A percentile compares a stretch with the other conserved stretches of the same genome.
phyloP scores from a whole-genome alignment of 202 grass and related monocot genomes.

The Setaria viridis region DNA sequence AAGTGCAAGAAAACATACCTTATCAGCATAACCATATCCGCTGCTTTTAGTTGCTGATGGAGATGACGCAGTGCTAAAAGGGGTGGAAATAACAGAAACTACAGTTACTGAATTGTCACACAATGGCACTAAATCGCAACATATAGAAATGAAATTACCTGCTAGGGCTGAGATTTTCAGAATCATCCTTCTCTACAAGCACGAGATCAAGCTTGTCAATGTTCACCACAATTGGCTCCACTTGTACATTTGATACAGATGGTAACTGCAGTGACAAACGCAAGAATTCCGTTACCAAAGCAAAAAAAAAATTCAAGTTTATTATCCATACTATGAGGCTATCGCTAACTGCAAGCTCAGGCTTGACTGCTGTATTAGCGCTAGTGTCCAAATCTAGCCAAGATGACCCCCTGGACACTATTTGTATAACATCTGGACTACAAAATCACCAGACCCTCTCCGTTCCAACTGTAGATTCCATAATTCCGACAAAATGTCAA shows the following conservation, averaged over 20 bases:
- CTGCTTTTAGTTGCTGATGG: conserved; percentile 68
- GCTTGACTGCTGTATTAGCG: background rate
- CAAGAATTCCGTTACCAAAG: conserved; percentile 7
- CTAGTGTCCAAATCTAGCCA: conserved; percentile 7
- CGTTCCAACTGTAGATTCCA: background rate
- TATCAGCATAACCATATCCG: conserved; percentile 97
- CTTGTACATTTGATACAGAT: conserved; percentile 99
- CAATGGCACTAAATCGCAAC: background rate
- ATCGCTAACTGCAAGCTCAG: background rate
- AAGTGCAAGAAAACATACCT: conserved; percentile 62
- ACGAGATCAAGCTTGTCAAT: conserved; percentile 94
- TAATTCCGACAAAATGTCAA: background rate
- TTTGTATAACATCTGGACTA: background rate
- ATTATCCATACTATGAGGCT: background rate
- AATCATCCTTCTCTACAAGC: conserved; percentile 87
- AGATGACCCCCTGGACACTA: background rate
- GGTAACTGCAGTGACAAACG: conserved; percentile 66
- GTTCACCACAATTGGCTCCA: conserved; percentile 86
- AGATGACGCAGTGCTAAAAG: conserved; percentile 55
- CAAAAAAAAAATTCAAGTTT: background rate
- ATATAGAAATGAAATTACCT: conserved; percentile 55
- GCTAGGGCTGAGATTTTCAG: conserved; percentile 74
- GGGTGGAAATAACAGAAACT: conserved; percentile 34
- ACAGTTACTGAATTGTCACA: conserved; percentile 28
- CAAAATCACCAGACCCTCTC: background rate